phyloP scores from a whole-genome alignment of 306 rosid species.

The Vachellia collinsii region DNA sequence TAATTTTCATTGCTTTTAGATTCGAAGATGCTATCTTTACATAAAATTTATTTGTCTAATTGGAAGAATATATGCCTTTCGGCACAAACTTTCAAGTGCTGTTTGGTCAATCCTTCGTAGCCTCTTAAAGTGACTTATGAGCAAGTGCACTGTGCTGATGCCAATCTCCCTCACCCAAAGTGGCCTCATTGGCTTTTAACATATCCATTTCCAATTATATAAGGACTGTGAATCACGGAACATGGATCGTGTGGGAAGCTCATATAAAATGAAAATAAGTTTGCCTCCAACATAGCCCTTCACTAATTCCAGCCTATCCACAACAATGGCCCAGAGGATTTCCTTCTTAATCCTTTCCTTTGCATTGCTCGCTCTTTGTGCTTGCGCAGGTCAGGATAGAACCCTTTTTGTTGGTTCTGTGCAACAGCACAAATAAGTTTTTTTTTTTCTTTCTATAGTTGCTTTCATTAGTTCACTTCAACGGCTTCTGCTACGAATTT shows the following conservation, averaged over 20 bases:
- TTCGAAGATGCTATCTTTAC: neutral
- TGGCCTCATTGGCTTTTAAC: constrained; percentile 9
- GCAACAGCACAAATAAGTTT: neutral
- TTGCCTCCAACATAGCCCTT: neutral
- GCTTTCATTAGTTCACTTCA: neutral
- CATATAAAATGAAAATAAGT: neutral
- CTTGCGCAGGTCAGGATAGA: constrained; percentile 41
- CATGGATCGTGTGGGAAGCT: neutral
- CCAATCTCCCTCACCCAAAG: constrained; percentile 29
- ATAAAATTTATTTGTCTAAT: neutral
- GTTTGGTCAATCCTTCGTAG: neutral
- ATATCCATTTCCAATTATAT: neutral
- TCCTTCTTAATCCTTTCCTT: constrained; percentile 39
- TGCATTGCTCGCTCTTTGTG: constrained; percentile 37
- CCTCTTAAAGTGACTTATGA: constrained; percentile 34
- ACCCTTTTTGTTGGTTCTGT: constrained; percentile 8
- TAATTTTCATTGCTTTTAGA: neutral
- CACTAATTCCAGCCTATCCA: neutral
- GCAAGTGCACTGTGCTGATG: neutral
- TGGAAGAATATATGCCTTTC: constrained; percentile 7
- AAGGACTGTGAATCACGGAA: constrained; percentile 5
- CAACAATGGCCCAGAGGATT: constrained; percentile 40
- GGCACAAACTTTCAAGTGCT: neutral
- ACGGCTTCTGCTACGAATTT: neutral
- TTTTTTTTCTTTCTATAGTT: neutral